Evolutionary conservation across 176 grass and related monocot species (phyloP).

Genomic region (Oryza glumipatula): DNA sequence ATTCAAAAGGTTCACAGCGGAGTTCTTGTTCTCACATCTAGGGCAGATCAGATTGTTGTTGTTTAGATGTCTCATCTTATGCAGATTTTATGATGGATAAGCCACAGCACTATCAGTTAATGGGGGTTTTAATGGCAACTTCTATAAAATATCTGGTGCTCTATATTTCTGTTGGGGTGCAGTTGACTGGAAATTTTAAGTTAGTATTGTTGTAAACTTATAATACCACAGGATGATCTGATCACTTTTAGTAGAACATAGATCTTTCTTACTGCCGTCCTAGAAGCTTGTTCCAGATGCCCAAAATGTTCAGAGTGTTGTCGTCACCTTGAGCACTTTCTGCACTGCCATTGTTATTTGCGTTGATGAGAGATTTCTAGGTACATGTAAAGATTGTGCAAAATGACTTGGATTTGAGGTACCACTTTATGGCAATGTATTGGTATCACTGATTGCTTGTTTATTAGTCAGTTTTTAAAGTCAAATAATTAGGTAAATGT

Average conservation of each 20-base stretch:
- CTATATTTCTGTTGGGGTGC: background rate
- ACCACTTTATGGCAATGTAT: background rate
- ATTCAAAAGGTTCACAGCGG: background rate
- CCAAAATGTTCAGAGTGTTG: too few species aligned
- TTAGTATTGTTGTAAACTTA: conserved; percentile 1
- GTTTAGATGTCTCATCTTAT: background rate
- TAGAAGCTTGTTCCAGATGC: background rate
- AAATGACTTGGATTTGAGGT: background rate
- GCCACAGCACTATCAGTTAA: background rate
- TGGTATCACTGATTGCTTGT: background rate
- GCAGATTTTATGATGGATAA: background rate
- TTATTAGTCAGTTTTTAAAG: background rate
- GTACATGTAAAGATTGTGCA: background rate
- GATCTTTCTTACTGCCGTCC: background rate
- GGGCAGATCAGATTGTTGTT: background rate
- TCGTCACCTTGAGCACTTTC: background rate
- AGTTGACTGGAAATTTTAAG: background rate
- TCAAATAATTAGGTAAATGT: background rate
- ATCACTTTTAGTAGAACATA: background rate
- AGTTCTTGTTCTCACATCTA: background rate
- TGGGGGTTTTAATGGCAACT: background rate
- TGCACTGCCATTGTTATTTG: background rate
- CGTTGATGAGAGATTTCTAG: background rate
- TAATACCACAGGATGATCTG: background rate
- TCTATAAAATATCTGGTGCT: background rate